Evolutionary conservation across 495 filamentous ascomycete genomes (phyloP).

Genomic region (Aspergillus indologenus): DNA sequence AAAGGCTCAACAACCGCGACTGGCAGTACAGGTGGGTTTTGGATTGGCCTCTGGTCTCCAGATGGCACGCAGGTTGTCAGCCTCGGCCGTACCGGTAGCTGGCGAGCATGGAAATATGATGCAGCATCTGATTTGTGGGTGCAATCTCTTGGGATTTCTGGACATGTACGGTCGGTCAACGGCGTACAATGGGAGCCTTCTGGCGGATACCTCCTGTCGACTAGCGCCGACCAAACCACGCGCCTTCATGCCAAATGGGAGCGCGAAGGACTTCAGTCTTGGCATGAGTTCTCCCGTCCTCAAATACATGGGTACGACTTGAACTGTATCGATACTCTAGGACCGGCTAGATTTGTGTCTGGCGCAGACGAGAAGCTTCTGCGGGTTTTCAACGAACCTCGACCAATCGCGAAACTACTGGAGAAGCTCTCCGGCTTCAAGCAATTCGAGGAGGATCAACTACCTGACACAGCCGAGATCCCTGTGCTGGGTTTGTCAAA

Average conservation of each 20-base stretch:
- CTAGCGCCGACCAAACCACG: constrained; percentile 92
- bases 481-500: constrained; percentile 95
- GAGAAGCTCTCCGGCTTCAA: constrained; percentile 61
- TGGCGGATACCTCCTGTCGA: constrained; percentile 83
- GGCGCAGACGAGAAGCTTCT: constrained; percentile 98
- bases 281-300: constrained; percentile 94
- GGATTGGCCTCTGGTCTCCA: constrained; percentile 92
- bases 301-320: constrained; percentile 99
- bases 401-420: constrained; percentile 73
- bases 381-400: constrained; percentile 90
- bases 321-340: constrained; percentile 82
- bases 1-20: constrained; percentile 96
- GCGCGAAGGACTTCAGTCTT: constrained; percentile 51
- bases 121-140: constrained; percentile 61
- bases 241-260: constrained; percentile 85
- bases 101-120: constrained; percentile 74
- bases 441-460: constrained; percentile 37
- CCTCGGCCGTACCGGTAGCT: constrained; percentile 87
- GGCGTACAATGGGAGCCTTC: constrained; percentile 80
- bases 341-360: constrained; percentile 72
- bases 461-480: constrained; percentile 87
- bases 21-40: constrained; percentile 92
- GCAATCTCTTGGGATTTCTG: constrained; percentile 73
- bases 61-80: constrained; percentile 69
- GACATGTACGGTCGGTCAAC: constrained; percentile 76